phyloP scores from a whole-genome alignment of 2,329 filamentous ascomycete species.

The Beauveria rudraprayagi region DNA sequence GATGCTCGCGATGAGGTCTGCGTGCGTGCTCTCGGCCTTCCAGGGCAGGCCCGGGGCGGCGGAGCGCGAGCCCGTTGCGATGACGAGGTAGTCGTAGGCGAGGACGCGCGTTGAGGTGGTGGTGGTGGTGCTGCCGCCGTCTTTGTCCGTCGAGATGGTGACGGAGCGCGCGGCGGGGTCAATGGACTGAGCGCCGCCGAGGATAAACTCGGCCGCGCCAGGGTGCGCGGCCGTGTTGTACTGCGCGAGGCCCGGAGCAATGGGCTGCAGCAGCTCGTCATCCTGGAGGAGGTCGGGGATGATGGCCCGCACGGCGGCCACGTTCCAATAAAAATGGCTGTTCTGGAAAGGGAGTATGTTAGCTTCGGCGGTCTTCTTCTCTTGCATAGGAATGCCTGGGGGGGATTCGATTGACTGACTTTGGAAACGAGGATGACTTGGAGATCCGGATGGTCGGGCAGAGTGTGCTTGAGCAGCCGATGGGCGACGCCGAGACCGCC shows the following conservation, averaged over 20 bases:
- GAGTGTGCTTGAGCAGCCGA: constrained; percentile 45
- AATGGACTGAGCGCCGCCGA: constrained; percentile 38
- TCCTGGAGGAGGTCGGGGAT: constrained; percentile 41
- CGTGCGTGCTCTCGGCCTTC: constrained; percentile 42
- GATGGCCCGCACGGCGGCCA: constrained; percentile 48
- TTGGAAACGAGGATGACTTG: constrained; percentile 50
- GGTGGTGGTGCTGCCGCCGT: constrained; percentile 18
- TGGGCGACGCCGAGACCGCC: constrained; percentile 47
- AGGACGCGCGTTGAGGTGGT: constrained; percentile 12
- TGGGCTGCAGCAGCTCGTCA: constrained; percentile 41
- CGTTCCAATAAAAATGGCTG: constrained; percentile 51
- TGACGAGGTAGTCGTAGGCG: constrained; percentile 48
- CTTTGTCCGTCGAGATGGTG: constrained; percentile 21
- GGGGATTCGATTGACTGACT: constrained; percentile 25
- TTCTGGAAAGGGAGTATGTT: constrained; percentile 29
- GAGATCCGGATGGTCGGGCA: constrained; percentile 34
- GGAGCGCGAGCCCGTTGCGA: constrained; percentile 46
- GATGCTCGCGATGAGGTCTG: constrained; percentile 35
- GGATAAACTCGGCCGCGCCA: constrained; percentile 42
- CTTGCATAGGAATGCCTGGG: not conserved
- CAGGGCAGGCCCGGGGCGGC: constrained; percentile 37
- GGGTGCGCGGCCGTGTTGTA: constrained; percentile 30
- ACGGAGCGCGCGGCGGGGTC: constrained; percentile 29
- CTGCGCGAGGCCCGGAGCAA: constrained; percentile 39
- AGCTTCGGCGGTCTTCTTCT: not conserved